Conservation (phyloP, 441 rosid genomes). For the Populus hybrid region DNA sequence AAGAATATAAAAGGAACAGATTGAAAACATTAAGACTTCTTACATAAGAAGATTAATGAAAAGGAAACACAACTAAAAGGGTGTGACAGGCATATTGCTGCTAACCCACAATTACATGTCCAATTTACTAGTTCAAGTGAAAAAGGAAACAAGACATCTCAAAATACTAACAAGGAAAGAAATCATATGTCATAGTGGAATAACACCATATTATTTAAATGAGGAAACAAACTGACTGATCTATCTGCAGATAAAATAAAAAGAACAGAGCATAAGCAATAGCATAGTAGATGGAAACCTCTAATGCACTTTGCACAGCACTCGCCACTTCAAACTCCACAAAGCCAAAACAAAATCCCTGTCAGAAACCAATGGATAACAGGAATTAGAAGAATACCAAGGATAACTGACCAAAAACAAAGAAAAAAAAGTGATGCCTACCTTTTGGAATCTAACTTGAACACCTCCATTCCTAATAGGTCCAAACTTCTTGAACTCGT, state of each 20-base stretch:
- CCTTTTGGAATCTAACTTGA: slow-evolving; percentile 73
- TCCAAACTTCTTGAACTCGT: slow-evolving; percentile 81
- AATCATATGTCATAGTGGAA: not conserved
- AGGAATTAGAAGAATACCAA: slow-evolving; percentile 8
- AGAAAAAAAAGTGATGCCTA: slow-evolving; percentile 11
- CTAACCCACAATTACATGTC: not conserved
- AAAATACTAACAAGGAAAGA: not conserved
- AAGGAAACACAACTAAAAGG: not conserved
- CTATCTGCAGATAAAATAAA: not conserved
- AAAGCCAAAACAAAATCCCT: slow-evolving; percentile 86
- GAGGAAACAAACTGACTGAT: not conserved
- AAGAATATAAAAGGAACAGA: not conserved
- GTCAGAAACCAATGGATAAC: slow-evolving; percentile 13
- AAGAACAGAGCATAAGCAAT: not conserved
- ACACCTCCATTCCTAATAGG: slow-evolving; percentile 62
- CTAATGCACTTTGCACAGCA: slow-evolving; percentile 78
- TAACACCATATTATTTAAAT: not conserved
- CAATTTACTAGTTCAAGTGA: not conserved
- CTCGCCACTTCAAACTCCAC: slow-evolving; percentile 76
- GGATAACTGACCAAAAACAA: slow-evolving; percentile 5
- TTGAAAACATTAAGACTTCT: not conserved
- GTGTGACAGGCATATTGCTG: not conserved
- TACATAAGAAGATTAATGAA: not conserved
- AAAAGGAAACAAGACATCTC: not conserved
- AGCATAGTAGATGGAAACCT: slow-evolving; percentile 37